phyloP scores from a whole-genome alignment of 2,329 filamentous ascomycete genomes.

The Shiraia bambusicola region DNA sequence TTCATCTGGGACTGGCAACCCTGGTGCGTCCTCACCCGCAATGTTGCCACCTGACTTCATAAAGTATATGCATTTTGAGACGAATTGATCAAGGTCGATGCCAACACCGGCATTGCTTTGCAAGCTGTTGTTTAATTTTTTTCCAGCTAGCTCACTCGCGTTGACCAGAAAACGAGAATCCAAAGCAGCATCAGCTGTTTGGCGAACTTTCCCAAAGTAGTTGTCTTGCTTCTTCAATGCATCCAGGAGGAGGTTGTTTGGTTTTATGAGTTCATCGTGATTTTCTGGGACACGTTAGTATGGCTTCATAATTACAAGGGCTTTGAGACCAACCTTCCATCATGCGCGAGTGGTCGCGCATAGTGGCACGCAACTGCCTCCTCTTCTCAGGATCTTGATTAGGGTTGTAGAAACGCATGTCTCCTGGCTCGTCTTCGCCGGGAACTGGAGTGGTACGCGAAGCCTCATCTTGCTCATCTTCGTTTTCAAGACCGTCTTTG shows the following conservation, averaged over 20 bases:
- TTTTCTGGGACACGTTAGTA: slow-evolving; percentile 55
- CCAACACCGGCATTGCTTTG: slow-evolving; percentile 72
- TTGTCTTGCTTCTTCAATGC: slow-evolving; percentile 67
- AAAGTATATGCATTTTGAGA: slow-evolving; percentile 84
- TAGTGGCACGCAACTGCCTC: slow-evolving; percentile 66
- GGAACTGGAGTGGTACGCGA: slow-evolving; percentile 2
- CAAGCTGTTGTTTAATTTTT: slow-evolving; percentile 72
- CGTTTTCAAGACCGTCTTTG: slow-evolving; percentile 14
- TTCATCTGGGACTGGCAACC: slow-evolving; percentile 55
- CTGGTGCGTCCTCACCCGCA: slow-evolving; percentile 54
- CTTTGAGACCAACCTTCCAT: slow-evolving; percentile 51
- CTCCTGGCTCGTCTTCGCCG: slow-evolving; percentile 17
- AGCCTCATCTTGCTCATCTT: slow-evolving; percentile 24
- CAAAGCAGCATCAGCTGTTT: slow-evolving; percentile 86
- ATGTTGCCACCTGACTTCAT: slow-evolving; percentile 67
- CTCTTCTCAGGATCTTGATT: slow-evolving; percentile 77
- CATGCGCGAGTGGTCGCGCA: slow-evolving; percentile 66
- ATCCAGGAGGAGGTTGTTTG: slow-evolving; percentile 65
- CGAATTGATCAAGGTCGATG: slow-evolving; percentile 86
- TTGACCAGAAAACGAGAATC: slow-evolving; percentile 85
- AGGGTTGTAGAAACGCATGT: slow-evolving; percentile 66
- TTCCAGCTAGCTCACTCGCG: slow-evolving; percentile 76
- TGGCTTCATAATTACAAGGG: neutral
- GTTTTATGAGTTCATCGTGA: slow-evolving; percentile 68
- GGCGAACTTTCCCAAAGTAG: slow-evolving; percentile 69